Percentiles rank a stretch among this genome's conserved stretches.
These are phyloP conservation scores for Clausena lansium DNA, from an alignment of 345 rosid genomes.

Conservation along the genomic window DNA sequence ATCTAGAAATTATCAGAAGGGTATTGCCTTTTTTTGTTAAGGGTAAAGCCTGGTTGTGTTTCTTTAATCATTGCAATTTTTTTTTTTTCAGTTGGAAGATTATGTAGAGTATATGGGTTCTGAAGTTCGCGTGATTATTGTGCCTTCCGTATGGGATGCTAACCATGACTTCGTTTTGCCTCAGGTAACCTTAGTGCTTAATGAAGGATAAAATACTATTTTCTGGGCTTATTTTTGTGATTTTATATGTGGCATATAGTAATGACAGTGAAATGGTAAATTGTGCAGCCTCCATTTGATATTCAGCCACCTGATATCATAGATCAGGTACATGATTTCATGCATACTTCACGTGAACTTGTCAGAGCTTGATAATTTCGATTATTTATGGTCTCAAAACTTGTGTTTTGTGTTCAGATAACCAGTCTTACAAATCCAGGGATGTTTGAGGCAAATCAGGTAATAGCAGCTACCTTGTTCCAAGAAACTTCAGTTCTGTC, in stretches of 20 bases:
- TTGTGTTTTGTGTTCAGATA: conserved; percentile 40
- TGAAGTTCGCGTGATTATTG: conserved; percentile 56
- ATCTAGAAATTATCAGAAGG: conserved; percentile 57
- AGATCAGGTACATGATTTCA: conserved; percentile 54
- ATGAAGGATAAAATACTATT: neutral
- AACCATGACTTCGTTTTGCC: conserved; percentile 93
- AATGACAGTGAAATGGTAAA: conserved; percentile 9
- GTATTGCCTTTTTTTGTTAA: conserved; percentile 36
- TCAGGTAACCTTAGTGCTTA: conserved; percentile 54
- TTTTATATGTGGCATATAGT: neutral
- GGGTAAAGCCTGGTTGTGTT: neutral
- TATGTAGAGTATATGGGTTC: conserved; percentile 74
- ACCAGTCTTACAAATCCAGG: conserved; percentile 77
- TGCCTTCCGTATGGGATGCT: conserved; percentile 88
- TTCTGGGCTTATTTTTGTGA: conserved; percentile 7
- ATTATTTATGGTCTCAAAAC: conserved; percentile 3
- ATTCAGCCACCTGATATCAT: conserved; percentile 42
- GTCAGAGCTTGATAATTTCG: neutral
- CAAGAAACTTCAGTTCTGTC: neutral
- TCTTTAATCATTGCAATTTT: neutral
- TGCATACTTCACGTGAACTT: neutral
- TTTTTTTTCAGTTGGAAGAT: conserved; percentile 71
- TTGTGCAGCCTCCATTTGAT: conserved; percentile 78
- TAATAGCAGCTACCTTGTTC: conserved; percentile 17
- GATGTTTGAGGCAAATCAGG: conserved; percentile 76